Evolutionary conservation across 2,329 filamentous ascomycete species (phyloP), one percentile per base, ranked within the genome.

Genomic region (Sclerotinia trifoliorum): DNA sequence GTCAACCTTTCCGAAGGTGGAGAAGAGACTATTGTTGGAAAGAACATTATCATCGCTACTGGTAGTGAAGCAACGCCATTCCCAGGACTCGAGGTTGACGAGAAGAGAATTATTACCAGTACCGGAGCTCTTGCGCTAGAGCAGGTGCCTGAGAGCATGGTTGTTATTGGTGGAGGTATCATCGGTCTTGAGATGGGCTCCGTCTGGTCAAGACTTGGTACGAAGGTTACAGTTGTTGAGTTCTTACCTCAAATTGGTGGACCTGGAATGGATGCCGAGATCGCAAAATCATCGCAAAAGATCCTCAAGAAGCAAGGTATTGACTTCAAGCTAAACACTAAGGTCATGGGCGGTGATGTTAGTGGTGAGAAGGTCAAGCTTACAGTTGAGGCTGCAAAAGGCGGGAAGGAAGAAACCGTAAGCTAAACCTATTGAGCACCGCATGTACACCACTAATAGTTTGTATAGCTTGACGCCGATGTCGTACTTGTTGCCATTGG

Each of bases 131-230:
- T 99, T 78, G 86, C 93, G 52, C 86, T 99, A 70, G 86, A 92
- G 77, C 87, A 96, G 84, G 91, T 99, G 49, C 95, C 95, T 55
- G 93, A 97, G 86, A 95, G 92, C 82, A 90, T 99, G 91, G 85
- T 96, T 72, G 95, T 99, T 76, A 97, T 99, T 78, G 95, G 95
- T 75, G 95, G 95, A 79, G 95, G 95, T 80, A 99, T 99, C 80
- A 99, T 99, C 78, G 95, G 95, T 79, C 88, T 99, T 54, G 95
- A 99, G 83, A 99, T 99, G 95, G 93, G 84, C 72, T 98, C 94
- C 65, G 95, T 99, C 66, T 99, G 95, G 95, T 97, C 93, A 70
- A 88, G 95, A 77, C 85, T 99, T 71, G 95, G 95, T 72, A 81
- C 93, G 72, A 92, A 98, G 82, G 95, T 99, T 70, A 99, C 95